phyloP scores from a whole-genome alignment of 1,284 basidiomycete genomes.

The Apiotrichum sp. region DNA sequence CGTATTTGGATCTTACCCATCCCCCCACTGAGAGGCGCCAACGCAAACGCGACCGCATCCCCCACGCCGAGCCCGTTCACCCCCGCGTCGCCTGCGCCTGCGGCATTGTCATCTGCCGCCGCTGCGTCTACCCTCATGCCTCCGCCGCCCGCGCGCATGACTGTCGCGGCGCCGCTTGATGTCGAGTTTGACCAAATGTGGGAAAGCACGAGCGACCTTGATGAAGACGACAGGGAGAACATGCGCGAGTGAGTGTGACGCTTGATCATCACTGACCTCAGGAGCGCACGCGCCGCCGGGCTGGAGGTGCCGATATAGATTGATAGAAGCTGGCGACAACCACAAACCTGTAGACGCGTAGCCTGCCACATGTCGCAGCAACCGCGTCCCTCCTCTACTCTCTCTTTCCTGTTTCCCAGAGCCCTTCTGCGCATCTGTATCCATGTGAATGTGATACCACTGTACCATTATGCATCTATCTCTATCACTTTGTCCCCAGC shows the following conservation, averaged over 20 bases:
- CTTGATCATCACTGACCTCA: constrained; percentile 1
- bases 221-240: constrained; percentile 61
- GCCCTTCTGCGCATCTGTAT: no score
- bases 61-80: constrained; percentile 17
- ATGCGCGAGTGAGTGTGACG: constrained; percentile 35
- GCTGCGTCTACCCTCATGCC: constrained; percentile 17
- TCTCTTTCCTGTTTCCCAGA: not conserved
- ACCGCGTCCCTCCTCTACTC: no score
- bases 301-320: not conserved
- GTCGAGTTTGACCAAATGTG: constrained; percentile 90
- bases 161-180: constrained; percentile 57
- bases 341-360: no score
- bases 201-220: constrained; percentile 82
- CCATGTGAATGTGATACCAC: not conserved
- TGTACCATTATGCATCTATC: constrained; percentile 4
- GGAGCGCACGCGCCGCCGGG: constrained; percentile 1
- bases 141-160: constrained; percentile 20
- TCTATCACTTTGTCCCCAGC: not conserved
- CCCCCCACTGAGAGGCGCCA: constrained; percentile 22
- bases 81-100: constrained; percentile 26
- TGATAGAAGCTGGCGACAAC: no score
- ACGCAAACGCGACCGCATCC: not conserved
- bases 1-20: constrained; percentile 77
- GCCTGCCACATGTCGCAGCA: no score
- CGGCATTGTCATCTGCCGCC: not conserved